Evolutionary conservation across 2,329 filamentous ascomycete genomes (phyloP).

Genomic region (Xylaria sp.): DNA sequence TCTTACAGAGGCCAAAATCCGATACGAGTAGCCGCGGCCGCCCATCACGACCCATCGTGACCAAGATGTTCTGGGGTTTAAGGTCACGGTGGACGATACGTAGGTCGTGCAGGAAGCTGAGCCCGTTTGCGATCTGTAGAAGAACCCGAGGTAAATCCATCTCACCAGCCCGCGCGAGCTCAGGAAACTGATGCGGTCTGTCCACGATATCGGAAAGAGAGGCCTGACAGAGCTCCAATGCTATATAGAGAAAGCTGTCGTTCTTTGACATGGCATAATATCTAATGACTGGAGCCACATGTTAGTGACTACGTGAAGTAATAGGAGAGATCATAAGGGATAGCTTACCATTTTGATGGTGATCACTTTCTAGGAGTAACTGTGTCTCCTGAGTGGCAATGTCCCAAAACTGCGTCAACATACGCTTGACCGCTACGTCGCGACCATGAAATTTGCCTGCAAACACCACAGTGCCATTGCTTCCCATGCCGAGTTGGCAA

Average conservation of each 20-base stretch:
- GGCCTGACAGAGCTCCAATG: constrained; percentile 91
- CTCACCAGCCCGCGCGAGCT: constrained; percentile 78
- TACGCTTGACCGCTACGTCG: constrained; percentile 94
- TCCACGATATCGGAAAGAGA: constrained; percentile 93
- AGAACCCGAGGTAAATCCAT: constrained; percentile 82
- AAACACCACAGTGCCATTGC: constrained; percentile 97
- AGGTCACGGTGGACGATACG: constrained; percentile 97
- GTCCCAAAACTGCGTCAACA: constrained; percentile 96
- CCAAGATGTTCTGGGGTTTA: constrained; percentile 97
- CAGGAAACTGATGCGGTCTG: constrained; percentile 73
- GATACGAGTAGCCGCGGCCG: constrained; percentile 91
- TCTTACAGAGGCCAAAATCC: constrained; percentile 98
- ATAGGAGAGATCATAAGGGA: neutral
- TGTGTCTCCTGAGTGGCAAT: constrained; percentile 95
- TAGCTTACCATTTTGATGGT: constrained; percentile 81
- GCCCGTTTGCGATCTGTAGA: constrained; percentile 88
- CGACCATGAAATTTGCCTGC: constrained; percentile 93
- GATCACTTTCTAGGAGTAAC: constrained; percentile 89
- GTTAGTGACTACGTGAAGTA: constrained; percentile 42
- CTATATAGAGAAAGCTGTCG: constrained; percentile 93
- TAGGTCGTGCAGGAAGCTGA: constrained; percentile 88
- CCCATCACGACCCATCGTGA: constrained; percentile 76
- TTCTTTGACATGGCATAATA: constrained; percentile 94
- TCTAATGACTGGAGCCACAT: constrained; percentile 75
- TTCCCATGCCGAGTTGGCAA: constrained; percentile 78